Percentiles rank a stretch among this genome's conserved stretches.
Conservation (phyloP, 768 basidiomycete genomes). For the Butyriboletus loyo region DNA sequence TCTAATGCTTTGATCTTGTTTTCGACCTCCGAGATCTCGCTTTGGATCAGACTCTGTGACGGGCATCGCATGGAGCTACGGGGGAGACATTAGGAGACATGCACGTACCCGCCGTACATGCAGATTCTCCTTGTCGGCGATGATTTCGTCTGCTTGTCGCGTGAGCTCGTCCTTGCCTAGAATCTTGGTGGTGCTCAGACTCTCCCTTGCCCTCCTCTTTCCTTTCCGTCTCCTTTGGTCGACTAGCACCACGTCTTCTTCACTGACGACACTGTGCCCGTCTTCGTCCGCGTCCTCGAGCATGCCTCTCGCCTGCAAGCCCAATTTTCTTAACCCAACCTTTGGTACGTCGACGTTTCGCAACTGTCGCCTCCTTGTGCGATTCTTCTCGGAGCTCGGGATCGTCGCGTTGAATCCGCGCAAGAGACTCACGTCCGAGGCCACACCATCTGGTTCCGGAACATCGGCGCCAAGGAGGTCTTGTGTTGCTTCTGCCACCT, state of each 20-base stretch:
- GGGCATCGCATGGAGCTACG: conserved; percentile 6
- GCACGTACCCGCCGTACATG: conserved; percentile 73
- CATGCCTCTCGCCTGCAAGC: conserved; percentile 75
- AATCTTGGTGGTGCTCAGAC: conserved; percentile 63
- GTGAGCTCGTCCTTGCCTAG: conserved; percentile 83
- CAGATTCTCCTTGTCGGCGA: conserved; percentile 89
- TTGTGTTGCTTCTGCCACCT: conserved; percentile 78
- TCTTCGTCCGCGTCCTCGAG: conserved; percentile 51
- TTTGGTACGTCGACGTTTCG: conserved; percentile 74
- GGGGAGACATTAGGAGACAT: conserved; percentile 2
- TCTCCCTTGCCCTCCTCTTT: conserved; percentile 56
- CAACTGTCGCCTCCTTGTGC: conserved; percentile 72
- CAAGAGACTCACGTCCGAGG: conserved; percentile 73
- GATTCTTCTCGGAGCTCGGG: conserved; percentile 80
- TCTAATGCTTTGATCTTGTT: conserved; percentile 87
- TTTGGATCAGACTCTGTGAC: conserved; percentile 73
- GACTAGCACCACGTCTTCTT: conserved; percentile 73
- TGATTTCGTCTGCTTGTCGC: conserved; percentile 82
- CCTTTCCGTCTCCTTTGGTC: conserved; percentile 32
- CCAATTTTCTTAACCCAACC: conserved; percentile 76
- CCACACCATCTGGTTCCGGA: conserved; percentile 70
- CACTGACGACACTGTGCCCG: conserved; percentile 62
- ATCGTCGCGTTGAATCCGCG: conserved; percentile 95
- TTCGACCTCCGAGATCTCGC: conserved; percentile 86
- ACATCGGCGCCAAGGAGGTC: conserved; percentile 70